Percentiles rank a stretch among this genome's conserved stretches.
These are phyloP conservation scores for Neurospora crassa DNA, from an alignment of 2,329 filamentous ascomycete species.

Conservation along the genomic window DNA sequence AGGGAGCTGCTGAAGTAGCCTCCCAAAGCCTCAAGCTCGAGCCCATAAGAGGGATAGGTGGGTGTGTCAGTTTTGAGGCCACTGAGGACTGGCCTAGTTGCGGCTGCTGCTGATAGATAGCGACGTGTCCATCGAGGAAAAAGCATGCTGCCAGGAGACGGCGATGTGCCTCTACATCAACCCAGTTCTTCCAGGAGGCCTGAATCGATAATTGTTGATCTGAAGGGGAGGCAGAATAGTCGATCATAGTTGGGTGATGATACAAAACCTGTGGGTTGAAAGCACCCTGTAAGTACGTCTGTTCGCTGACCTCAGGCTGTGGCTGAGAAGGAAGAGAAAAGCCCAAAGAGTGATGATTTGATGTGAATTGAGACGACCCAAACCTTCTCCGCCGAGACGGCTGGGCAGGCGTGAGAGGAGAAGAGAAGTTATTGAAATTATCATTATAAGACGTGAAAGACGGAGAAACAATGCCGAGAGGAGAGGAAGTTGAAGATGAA, in stretches of 20 bases:
- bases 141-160: constrained; percentile 48
- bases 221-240: constrained; percentile 11
- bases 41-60: constrained; percentile 36
- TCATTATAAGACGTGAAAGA: constrained; percentile 8
- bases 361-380: constrained; percentile 18
- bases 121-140: constrained; percentile 45
- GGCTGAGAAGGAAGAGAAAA: constrained; percentile 12
- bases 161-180: constrained; percentile 40
- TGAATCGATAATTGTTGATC: constrained; percentile 13
- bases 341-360: constrained; percentile 6
- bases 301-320: constrained; percentile 11
- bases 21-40: constrained; percentile 39
- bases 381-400: constrained; percentile 8
- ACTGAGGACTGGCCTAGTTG: constrained; percentile 29
- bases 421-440: constrained; percentile 10
- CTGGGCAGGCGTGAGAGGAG: constrained; percentile 6
- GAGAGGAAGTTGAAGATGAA: constrained; percentile 14
- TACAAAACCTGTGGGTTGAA: constrained; percentile 22
- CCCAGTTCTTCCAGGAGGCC: constrained; percentile 41
- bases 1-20: constrained; percentile 33
- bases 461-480: constrained; percentile 6
- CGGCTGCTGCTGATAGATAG: constrained; percentile 43
- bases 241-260: constrained; percentile 17
- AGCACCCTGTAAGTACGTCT: constrained; percentile 22
- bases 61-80: constrained; percentile 24